Evolutionary conservation across 306 rosid species (phyloP), one percentile per base, ranked within the genome.

Genomic region (Cyamopsis tetragonoloba): DNA sequence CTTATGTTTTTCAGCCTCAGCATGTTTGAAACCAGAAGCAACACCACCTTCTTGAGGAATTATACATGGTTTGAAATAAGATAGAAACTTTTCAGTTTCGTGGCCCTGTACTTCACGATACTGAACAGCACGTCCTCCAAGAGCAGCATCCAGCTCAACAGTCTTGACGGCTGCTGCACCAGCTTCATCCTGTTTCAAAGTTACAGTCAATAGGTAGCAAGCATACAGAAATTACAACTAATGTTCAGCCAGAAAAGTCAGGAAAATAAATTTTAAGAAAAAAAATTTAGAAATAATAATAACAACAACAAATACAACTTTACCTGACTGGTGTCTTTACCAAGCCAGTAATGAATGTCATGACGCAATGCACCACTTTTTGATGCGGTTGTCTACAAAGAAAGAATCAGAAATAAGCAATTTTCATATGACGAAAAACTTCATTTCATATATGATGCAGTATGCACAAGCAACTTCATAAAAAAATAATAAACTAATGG

Each of bases 41-140:
- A 86, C 71, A 70, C 97, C 97, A 55, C 97, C 97, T 68, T 91
- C 89, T 80, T 80, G 92, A 26, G 96, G 97, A 81, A 91, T 91
- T 71, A 91, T 91, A 70, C 97, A 91, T 17, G 97, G 97, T 79
- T 88, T 91, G 51, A 91, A 91, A 80, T 85, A 84, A 18, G 97
- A 91, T 28, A 91, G 77, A 77, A 91, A 91, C 66, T 88, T 91
- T 41, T 87, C 97, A 3, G 96, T 91, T 81, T 91, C 97, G 23
- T 88, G 87, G 84, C 97, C 97, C 77, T 91, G 96, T 59, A 86
- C 89, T 80, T 91, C 97, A 12, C 97, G 97, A 62, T 86, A 88
- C 76, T 91, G 97, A 57, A 91, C 96, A 51, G 97, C 97, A 44
- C 97, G 97, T 22, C 97, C 97, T 67, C 97, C 97, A 70, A 91